Base-by-base conservation (phyloP, 805 yeast species). In the Teunomyces barrocoloradensis region DNA sequence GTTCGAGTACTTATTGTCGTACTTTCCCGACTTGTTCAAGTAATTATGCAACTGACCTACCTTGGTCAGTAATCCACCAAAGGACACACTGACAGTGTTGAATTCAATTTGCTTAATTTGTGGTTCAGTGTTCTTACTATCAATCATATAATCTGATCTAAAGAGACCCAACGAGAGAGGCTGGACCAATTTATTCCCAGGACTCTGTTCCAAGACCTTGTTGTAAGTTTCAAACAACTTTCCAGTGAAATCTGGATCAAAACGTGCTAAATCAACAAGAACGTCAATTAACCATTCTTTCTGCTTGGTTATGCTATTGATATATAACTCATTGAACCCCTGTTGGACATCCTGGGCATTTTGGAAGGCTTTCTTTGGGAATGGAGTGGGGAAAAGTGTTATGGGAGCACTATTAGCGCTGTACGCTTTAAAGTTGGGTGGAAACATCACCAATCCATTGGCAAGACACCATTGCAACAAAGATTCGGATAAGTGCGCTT, bases 51-150 rank as follows among this genome's bases (percentile, higher is more conserved):
- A 70, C 54, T 80, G 73, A 17, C 94, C 87, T 21, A 89, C 92
- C 61, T 85, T 87, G 11, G 89, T 64, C 1, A 96, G 85, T 47
- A 94, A 73, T 0, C 96, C 98, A 17, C 96, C 97, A 71, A 94
- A 94, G 1, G 97, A 91, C 3, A 92, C 96, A 58, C 96, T 87
- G 3, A 94, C 89, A 1, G 99, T 91, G 67, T 94, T 94, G 71
- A 92, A 92, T 65, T 94, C 99, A 44, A 94, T 94, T 66, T 94
- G 99, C 61, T 92, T 91, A 58, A 92, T 85, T 23, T 66, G 63
- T 13, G 59, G 47, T 5, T 48, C 50, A 11, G 66, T 66, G 43
- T 69, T 68, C 5, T 63, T 60, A 18, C 67, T 63, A 35, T 76
- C 74, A 48, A 65, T 60, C 82, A 94, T 82, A 59, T 92, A 94